These are phyloP conservation scores for Abrus pulchellus DNA, from an alignment of 306 rosid genomes.

Conservation along the genomic window DNA sequence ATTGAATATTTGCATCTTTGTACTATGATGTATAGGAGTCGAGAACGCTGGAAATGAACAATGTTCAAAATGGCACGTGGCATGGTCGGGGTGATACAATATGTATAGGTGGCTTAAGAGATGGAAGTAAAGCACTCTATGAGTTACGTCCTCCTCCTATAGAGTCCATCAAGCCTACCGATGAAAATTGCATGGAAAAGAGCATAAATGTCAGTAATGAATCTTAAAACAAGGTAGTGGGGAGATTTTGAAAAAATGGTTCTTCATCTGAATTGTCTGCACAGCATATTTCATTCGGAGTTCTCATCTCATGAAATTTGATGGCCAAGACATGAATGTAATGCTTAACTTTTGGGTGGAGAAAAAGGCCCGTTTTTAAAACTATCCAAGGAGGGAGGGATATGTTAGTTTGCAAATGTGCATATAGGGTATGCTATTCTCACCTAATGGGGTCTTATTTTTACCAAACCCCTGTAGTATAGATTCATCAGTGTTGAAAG, in stretches of 20 bases:
- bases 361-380: conserved; percentile 23
- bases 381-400: conserved; percentile 23
- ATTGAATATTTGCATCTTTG: conserved; percentile 32
- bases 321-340: conserved; percentile 25
- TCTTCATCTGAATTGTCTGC: conserved; percentile 40
- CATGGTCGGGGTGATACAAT: conserved; percentile 93
- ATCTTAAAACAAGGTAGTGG: conserved; percentile 47
- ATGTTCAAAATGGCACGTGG: conserved; percentile 97
- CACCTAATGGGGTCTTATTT: conserved; percentile 47
- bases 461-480: conserved; percentile 44
- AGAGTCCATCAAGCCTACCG: conserved; percentile 57
- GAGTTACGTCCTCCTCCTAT: conserved; percentile 72
- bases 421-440: conserved; percentile 43
- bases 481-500: conserved; percentile 42
- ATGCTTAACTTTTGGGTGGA: conserved; percentile 27
- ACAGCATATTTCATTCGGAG: conserved; percentile 7
- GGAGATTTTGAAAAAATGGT: conserved; percentile 21
- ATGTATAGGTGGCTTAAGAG: conserved; percentile 74
- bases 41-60: conserved; percentile 95
- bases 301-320: conserved; percentile 35
- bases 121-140: conserved; percentile 62
- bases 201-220: conserved; percentile 40
- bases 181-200: conserved; percentile 45
- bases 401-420: conserved; percentile 40
- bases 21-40: conserved; percentile 71